A percentile compares a stretch with the other conserved stretches of the same genome.
Conservation (phyloP, 106 monocot genomes). For the Dioscorea alata region DNA sequence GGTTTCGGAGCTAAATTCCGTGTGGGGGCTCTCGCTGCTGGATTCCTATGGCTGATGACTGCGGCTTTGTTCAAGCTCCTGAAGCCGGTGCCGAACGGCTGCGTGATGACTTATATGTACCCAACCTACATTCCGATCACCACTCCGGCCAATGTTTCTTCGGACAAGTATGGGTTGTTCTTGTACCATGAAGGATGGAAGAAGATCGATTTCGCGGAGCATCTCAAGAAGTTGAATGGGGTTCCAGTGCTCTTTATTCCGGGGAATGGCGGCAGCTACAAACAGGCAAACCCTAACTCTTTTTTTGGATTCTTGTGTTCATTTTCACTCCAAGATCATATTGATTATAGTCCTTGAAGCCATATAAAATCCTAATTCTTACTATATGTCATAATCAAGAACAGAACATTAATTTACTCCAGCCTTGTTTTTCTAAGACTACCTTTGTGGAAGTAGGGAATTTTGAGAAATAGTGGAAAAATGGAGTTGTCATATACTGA, state of each 20-base stretch:
- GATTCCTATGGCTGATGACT: conserved; percentile 13
- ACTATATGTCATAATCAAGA: too few species aligned
- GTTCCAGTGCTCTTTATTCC: conserved; percentile 92
- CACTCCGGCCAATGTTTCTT: conserved; percentile 47
- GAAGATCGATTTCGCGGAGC: conserved; percentile 83
- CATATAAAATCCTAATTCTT: too few species aligned
- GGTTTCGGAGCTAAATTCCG: conserved; percentile 39
- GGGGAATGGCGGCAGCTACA: conserved; percentile 98
- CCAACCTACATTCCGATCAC: conserved; percentile 89
- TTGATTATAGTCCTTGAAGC: too few species aligned
- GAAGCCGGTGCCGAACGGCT: conserved; percentile 67
- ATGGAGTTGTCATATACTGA: too few species aligned
- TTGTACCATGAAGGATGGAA: conserved; percentile 99
- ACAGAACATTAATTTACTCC: too few species aligned
- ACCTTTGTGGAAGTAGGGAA: too few species aligned
- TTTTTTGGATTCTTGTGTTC: too few species aligned
- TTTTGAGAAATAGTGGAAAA: too few species aligned
- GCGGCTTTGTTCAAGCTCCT: conserved; percentile 49
- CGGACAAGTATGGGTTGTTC: conserved; percentile 76
- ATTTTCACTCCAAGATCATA: too few species aligned
- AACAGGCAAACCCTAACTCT: conserved; percentile 43
- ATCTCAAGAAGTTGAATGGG: conserved; percentile 64
- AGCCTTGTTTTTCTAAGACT: too few species aligned
- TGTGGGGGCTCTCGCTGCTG: conserved; percentile 22
- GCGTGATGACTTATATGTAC: conserved; percentile 97